Evolutionary conservation across 2,329 filamentous ascomycete genomes (phyloP), one percentile per base, ranked within the genome.

Genomic region (Arthroderma sp.): DNA sequence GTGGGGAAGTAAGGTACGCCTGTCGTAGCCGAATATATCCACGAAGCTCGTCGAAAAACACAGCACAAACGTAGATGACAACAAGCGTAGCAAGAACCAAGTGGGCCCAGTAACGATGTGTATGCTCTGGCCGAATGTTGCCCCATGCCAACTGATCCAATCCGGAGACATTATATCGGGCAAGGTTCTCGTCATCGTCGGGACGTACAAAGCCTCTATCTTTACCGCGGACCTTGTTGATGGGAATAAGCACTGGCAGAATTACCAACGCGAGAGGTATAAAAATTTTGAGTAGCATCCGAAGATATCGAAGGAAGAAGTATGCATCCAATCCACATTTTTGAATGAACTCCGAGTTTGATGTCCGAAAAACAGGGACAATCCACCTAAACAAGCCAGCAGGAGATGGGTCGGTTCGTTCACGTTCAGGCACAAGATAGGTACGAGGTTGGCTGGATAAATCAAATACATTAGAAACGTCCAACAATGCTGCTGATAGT

Each of bases 241-340:
- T 63, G 0, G 91, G 88, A 2, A 96, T 67, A 37, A 98, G 69
- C 27, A 95, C 82, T 0, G 91, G 91, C 44, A 95, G 70, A 29
- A 94, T 80, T 42, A 95, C 58, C 28, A 77, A 53, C 8, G 83
- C 79, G 46, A 94, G 78, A 1, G 91, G 87, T 34, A 94, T 67
- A 60, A 98, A 96, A 50, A 98, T 94, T 59, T 94, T 80, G 37
- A 96, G 74, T 4, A 96, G 77, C 57, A 85, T 83, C 49, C 82
- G 79, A 28, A 88, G 75, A 57, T 94, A 98, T 50, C 93, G 83
- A 1, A 98, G 73, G 62, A 98, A 98, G 69, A 96, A 94, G 66
- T 94, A 98, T 57, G 89, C 87, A 60, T 98, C 91, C 6, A 98
- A 75, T 11, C 91, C 91, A 54, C 89, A 95, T 63, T 95, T 94